phyloP scores from a whole-genome alignment of 2,329 filamentous ascomycete genomes.

The Microsporum audouinii region DNA sequence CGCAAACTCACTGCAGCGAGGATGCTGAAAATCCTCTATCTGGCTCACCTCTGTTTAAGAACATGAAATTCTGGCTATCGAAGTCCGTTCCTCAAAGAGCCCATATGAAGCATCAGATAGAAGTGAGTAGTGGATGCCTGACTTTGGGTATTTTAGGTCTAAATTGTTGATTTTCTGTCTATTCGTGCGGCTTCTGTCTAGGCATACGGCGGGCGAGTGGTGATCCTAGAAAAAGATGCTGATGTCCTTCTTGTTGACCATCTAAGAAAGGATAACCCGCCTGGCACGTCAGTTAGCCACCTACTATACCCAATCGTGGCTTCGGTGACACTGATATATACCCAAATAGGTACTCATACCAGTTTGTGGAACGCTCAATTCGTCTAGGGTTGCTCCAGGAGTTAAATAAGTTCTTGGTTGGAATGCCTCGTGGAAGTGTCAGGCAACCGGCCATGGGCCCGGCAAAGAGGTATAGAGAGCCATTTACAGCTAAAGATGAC shows the following conservation, averaged over 20 bases:
- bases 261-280: conserved; percentile 37
- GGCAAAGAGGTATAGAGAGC: conserved; percentile 23
- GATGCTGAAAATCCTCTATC: neutral
- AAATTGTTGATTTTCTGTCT: neutral
- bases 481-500: conserved; percentile 36
- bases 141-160: neutral
- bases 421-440: conserved; percentile 32
- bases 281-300: conserved; percentile 34
- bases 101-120: conserved; percentile 39
- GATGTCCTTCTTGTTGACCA: conserved; percentile 52
- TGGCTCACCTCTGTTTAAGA: conserved; percentile 37
- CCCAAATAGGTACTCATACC: conserved; percentile 41
- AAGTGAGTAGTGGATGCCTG: conserved; percentile 19
- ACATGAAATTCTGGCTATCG: conserved; percentile 48
- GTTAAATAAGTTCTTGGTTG: conserved; percentile 38
- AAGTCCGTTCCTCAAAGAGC: conserved; percentile 42
- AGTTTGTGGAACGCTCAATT: conserved; percentile 47
- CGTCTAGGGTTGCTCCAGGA: conserved; percentile 38
- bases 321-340: neutral
- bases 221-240: conserved; percentile 43
- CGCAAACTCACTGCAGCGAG: no score
- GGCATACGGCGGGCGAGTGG: conserved; percentile 45
- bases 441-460: conserved; percentile 33
- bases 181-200: conserved; percentile 14
- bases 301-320: neutral